A percentile compares a stretch with the other conserved stretches of the same genome.
Conservation (phyloP, 1,284 basidiomycete species). For the Cutaneotrichosporon spelunceum region DNA sequence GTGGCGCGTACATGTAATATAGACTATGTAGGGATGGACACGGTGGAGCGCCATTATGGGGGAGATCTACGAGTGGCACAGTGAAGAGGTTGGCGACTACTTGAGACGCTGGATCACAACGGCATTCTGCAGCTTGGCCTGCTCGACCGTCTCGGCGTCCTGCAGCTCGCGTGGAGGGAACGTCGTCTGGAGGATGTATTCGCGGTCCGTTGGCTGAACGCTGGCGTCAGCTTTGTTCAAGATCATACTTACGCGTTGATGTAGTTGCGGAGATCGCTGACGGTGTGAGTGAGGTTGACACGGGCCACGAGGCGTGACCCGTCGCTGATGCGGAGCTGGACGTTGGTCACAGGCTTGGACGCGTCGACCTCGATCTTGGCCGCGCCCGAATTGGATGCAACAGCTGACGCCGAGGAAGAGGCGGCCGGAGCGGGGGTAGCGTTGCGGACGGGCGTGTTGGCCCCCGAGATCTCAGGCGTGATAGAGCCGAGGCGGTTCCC, state of each 20-base stretch:
- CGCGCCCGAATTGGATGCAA: conserved; percentile 26
- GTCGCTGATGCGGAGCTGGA: conserved; percentile 88
- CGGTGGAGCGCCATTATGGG: not conserved
- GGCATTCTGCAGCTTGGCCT: conserved; percentile 71
- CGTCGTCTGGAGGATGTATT: conserved; percentile 75
- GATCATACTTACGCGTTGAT: conserved; percentile 74
- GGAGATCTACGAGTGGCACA: not conserved
- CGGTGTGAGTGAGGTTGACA: conserved; percentile 89
- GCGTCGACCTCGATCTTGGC: conserved; percentile 52
- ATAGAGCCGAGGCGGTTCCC: conserved; percentile 73
- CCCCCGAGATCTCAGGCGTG: conserved; percentile 7
- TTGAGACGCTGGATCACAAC: conserved; percentile 75
- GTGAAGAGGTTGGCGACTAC: conserved; percentile 45
- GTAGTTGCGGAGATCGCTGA: conserved; percentile 78
- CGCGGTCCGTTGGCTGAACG: conserved; percentile 68
- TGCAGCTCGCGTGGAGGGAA: conserved; percentile 77
- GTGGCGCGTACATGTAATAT: conserved; percentile 43
- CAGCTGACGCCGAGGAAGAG: conserved; percentile 37
- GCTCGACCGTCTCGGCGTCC: conserved; percentile 67
- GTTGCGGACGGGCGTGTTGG: not conserved
- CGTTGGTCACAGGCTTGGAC: conserved; percentile 71
- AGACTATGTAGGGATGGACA: not conserved
- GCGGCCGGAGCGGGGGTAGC: conserved; percentile 43
- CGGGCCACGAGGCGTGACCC: conserved; percentile 83
- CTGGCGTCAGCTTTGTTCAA: conserved; percentile 51